A percentile compares a stretch with the other conserved stretches of the same genome.
phyloP scores from a whole-genome alignment of 2,329 filamentous ascomycete genomes.

The Triangularia setosa region DNA sequence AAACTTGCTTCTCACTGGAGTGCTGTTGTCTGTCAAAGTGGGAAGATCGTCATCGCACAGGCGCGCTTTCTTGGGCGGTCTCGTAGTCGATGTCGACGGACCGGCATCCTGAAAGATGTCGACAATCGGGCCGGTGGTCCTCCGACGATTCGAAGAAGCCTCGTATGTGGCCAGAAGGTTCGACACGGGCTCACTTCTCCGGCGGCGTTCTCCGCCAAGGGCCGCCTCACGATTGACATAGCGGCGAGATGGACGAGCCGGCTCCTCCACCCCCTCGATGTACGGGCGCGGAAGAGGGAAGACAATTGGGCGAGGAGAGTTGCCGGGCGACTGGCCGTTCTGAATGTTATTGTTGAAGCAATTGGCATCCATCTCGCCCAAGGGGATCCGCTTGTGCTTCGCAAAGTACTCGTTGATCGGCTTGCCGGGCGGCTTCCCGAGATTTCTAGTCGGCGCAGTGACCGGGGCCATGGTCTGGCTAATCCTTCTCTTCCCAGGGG shows the following conservation, averaged over 20 bases:
- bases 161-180: slow-evolving; percentile 36
- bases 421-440: slow-evolving; percentile 46
- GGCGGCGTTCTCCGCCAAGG: slow-evolving; percentile 35
- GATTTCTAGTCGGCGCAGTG: slow-evolving; percentile 29
- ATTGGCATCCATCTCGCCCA: slow-evolving; percentile 61
- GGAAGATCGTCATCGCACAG: slow-evolving; percentile 44
- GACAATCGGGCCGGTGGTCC: slow-evolving; percentile 27
- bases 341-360: slow-evolving; percentile 53
- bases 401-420: slow-evolving; percentile 55
- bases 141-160: slow-evolving; percentile 23
- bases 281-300: slow-evolving; percentile 59
- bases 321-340: slow-evolving; percentile 46
- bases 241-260: slow-evolving; percentile 24
- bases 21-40: slow-evolving; percentile 31
- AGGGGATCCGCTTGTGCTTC: slow-evolving; percentile 47
- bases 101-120: slow-evolving; percentile 24
- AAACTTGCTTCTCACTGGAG: slow-evolving; percentile 50
- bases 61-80: slow-evolving; percentile 56
- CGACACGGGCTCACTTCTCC: slow-evolving; percentile 50
- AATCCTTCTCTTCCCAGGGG: slow-evolving; percentile 40
- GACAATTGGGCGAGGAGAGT: slow-evolving; percentile 50
- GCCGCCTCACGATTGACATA: slow-evolving; percentile 31
- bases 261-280: slow-evolving; percentile 36
- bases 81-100: slow-evolving; percentile 24
- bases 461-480: slow-evolving; percentile 30